Conservation (phyloP, 1,139 yeast species). For the Eremothecium cymbalariae region DNA sequence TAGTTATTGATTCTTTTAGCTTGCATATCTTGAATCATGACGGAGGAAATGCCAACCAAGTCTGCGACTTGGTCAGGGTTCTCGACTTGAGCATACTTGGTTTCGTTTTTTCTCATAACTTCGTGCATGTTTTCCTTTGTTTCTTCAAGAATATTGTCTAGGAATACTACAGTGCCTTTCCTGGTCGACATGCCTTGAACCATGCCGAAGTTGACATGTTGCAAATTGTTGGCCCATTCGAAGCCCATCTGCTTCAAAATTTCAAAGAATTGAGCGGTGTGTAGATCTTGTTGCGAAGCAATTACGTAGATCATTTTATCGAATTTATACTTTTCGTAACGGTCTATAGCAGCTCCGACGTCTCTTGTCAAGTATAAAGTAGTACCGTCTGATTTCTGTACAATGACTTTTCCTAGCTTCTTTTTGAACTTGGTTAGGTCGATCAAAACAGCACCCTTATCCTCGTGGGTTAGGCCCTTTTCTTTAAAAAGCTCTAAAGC, state of each 20-base stretch:
- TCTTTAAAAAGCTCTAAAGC: constrained; percentile 58
- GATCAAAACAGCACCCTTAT: constrained; percentile 84
- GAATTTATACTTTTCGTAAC: constrained; percentile 75
- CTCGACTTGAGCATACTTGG: constrained; percentile 86
- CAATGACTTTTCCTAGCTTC: constrained; percentile 88
- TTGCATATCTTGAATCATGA: constrained; percentile 98
- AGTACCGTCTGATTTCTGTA: constrained; percentile 94
- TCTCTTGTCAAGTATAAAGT: constrained; percentile 92
- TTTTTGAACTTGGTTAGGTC: constrained; percentile 82
- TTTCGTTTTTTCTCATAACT: constrained; percentile 90
- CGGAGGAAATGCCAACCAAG: constrained; percentile 91
- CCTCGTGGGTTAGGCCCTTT: constrained; percentile 71
- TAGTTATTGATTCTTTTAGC: constrained; percentile 95
- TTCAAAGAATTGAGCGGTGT: constrained; percentile 89
- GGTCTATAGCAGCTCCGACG: constrained; percentile 92
- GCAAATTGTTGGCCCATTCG: constrained; percentile 74
- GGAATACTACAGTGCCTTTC: constrained; percentile 95
- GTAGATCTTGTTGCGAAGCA: constrained; percentile 95
- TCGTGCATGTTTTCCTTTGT: constrained; percentile 95
- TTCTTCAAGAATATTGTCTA: constrained; percentile 88
- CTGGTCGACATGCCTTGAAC: constrained; percentile 98
- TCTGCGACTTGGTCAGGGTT: constrained; percentile 96
- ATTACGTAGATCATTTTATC: constrained; percentile 92
- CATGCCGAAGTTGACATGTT: constrained; percentile 93
- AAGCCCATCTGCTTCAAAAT: constrained; percentile 87